phyloP scores from a whole-genome alignment of 1,284 basidiomycete species.

The Cutaneotrichosporon sp. region DNA sequence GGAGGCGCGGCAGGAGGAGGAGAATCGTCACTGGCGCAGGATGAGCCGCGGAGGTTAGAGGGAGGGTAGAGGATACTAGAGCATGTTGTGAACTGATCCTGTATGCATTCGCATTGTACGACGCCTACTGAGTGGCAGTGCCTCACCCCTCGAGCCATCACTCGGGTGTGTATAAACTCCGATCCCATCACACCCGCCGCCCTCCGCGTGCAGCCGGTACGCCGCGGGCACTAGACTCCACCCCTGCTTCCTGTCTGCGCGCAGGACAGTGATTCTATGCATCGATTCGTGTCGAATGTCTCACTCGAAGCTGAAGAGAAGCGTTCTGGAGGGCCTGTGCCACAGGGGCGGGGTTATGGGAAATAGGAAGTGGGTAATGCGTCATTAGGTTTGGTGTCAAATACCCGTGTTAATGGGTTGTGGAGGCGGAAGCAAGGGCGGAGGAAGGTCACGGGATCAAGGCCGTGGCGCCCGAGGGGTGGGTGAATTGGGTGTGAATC shows the following conservation, averaged over 20 bases:
- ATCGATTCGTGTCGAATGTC: neutral
- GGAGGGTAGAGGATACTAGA: neutral
- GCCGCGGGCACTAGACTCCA: too few relatives aligned
- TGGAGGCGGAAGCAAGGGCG: neutral
- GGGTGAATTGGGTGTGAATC: neutral
- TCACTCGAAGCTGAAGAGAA: neutral
- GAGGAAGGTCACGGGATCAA: neutral
- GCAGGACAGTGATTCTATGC: neutral
- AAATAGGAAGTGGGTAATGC: neutral
- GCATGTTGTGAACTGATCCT: neutral
- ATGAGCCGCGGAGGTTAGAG: constrained; percentile 8
- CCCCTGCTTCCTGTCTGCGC: too few relatives aligned
- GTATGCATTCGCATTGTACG: constrained; percentile 4
- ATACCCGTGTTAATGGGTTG: neutral
- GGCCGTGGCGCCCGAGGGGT: neutral
- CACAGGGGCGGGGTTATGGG: constrained; percentile 2
- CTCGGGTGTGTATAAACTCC: neutral
- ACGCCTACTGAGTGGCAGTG: too few relatives aligned
- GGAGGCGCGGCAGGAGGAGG: constrained; percentile 17
- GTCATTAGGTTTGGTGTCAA: neutral
- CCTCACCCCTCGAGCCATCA: neutral
- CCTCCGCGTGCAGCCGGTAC: too few relatives aligned
- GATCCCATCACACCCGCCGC: neutral
- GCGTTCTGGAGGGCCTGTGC: neutral
- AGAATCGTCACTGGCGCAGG: constrained; percentile 20